Base-by-base conservation (phyloP, 805 yeast species). In the Monosporozyma yasuniensis region DNA sequence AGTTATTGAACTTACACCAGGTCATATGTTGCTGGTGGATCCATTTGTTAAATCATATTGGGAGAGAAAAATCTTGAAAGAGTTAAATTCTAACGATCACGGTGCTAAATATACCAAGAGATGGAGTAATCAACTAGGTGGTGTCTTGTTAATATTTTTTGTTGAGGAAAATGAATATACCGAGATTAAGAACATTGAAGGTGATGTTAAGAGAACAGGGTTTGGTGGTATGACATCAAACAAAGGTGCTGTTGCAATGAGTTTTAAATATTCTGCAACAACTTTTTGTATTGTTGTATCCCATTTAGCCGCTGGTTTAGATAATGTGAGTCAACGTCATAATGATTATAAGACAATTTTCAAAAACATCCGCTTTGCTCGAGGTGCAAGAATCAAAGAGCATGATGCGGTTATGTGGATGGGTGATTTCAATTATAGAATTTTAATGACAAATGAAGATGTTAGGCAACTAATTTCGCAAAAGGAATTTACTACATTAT, bases 231-330 rank as follows among this genome's bases (percentile, higher is more conserved):
- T 89, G 68, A 82, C 95, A 50, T 84, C 78, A 0, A 82, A 81
- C 58, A 82, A 87, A 64, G 96, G 96, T 3, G 95, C 87, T 2
- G 79, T 86, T 42, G 83, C 85, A 0, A 78, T 84, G 2, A 77
- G 90, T 54, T 74, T 87, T 59, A 70, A 75, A 22, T 76, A 82
- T 52, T 80, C 83, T 12, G 80, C 80, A 30, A 80, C 91, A 10
- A 79, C 78, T 27, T 67, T 93, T 47, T 87, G 96, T 59, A 79
- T 91, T 55, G 80, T 91, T 11, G 81, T 83, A 3, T 81, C 95
- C 3, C 99, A 93, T 72, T 72, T 93, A 50, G 97, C 98, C 0
- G 99, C 99, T 2, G 99, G 99, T 0, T 76, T 84, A 53, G 80
- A 81, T 52, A 82, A 87, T 61, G 74, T 79, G 12, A 86, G 82